A percentile compares a stretch with the other conserved stretches of the same genome.
These are phyloP conservation scores for Kandelia obovata DNA, from an alignment of 345 rosid species.

Conservation along the genomic window DNA sequence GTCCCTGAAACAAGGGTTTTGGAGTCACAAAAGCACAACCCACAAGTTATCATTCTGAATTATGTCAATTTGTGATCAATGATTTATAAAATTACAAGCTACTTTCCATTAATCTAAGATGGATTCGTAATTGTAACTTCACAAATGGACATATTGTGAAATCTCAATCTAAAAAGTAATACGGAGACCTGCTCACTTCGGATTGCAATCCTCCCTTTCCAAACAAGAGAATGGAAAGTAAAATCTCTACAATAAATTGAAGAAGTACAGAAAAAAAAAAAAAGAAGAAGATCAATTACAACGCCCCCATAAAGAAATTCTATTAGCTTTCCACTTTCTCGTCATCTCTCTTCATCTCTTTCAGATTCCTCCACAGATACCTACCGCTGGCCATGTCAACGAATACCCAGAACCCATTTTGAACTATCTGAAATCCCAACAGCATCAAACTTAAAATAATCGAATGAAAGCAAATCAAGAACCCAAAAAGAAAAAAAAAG, in stretches of 20 bases:
- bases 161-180: neutral
- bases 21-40: too few species aligned
- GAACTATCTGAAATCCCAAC: conserved; percentile 31
- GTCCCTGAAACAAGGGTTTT: too few species aligned
- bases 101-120: too few species aligned
- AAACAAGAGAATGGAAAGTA: neutral
- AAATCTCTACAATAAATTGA: neutral
- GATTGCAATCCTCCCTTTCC: neutral
- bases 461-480: neutral
- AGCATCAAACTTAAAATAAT: conserved; percentile 8
- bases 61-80: too few species aligned
- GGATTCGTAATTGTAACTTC: too few species aligned
- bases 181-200: neutral
- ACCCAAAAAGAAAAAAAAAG: too few species aligned
- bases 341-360: conserved; percentile 41
- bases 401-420: conserved; percentile 32
- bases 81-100: too few species aligned
- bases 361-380: conserved; percentile 32
- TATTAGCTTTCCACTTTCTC: conserved; percentile 14
- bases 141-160: neutral
- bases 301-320: neutral
- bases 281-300: neutral
- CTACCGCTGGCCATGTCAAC: conserved; percentile 36
- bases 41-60: too few species aligned
- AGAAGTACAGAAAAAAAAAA: neutral